These are phyloP conservation scores for Pseudovirgaria hyperparasitica DNA, from an alignment of 2,329 filamentous ascomycete genomes.

Conservation along the genomic window DNA sequence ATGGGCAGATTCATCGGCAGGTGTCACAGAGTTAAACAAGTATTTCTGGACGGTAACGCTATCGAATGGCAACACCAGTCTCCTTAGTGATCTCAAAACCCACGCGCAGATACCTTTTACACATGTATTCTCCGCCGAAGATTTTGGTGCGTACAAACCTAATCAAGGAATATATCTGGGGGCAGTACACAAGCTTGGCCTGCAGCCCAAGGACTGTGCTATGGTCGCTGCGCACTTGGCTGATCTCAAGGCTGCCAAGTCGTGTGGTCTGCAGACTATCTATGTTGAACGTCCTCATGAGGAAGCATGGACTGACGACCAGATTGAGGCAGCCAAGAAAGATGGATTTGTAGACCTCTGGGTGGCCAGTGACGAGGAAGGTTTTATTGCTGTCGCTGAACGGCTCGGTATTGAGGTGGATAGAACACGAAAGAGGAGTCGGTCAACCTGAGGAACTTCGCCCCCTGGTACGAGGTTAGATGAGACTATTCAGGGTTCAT, in stretches of 20 bases:
- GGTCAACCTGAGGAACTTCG: too few relatives aligned
- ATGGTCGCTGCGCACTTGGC: constrained; percentile 66
- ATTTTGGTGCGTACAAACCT: constrained; percentile 67
- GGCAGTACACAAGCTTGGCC: constrained; percentile 45
- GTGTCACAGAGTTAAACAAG: constrained; percentile 41
- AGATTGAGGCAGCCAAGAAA: constrained; percentile 38
- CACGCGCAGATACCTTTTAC: constrained; percentile 50
- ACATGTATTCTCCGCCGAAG: constrained; percentile 51
- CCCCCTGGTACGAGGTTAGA: too few relatives aligned
- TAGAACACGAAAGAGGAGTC: too few relatives aligned
- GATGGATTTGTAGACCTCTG: constrained; percentile 49
- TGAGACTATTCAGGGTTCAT: too few relatives aligned
- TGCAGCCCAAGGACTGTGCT: constrained; percentile 49
- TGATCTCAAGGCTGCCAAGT: constrained; percentile 55
- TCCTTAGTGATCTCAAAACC: constrained; percentile 52
- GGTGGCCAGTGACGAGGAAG: constrained; percentile 34
- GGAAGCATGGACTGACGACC: constrained; percentile 45
- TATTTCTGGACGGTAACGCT: constrained; percentile 51
- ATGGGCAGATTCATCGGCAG: constrained; percentile 52
- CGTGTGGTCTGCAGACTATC: constrained; percentile 53
- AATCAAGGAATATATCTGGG: constrained; percentile 55
- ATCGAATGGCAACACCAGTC: constrained; percentile 58
- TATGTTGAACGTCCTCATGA: constrained; percentile 60
- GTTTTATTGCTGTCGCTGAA: constrained; percentile 35
- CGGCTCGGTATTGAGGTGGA: constrained; percentile 24